Conservation (phyloP, 2,329 filamentous ascomycete species). For the Colletotrichum euphorbiae region DNA sequence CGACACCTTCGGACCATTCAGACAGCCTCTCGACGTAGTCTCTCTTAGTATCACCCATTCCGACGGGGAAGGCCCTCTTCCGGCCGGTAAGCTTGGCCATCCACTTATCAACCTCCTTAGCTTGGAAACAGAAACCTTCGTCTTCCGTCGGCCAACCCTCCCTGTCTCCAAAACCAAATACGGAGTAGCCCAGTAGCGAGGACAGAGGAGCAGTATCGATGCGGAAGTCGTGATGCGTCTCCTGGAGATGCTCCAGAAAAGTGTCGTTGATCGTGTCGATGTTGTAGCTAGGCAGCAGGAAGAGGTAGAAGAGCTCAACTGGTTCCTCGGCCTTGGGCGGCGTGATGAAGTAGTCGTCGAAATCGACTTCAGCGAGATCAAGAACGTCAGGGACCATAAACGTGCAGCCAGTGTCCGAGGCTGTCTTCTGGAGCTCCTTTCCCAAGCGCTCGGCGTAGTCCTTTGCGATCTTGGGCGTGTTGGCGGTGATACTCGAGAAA, state of each 20-base stretch:
- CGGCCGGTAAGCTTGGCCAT: conserved; percentile 92
- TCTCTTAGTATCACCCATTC: conserved; percentile 86
- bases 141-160: conserved; percentile 93
- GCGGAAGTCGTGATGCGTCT: conserved; percentile 96
- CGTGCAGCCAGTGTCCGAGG: conserved; percentile 48
- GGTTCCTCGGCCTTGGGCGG: conserved; percentile 71
- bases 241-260: conserved; percentile 86
- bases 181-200: conserved; percentile 83
- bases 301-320: conserved; percentile 81
- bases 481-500: conserved; percentile 89
- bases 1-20: conserved; percentile 83
- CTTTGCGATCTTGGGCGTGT: conserved; percentile 79
- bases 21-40: conserved; percentile 74
- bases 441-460: conserved; percentile 69
- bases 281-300: conserved; percentile 92
- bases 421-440: conserved; percentile 62
- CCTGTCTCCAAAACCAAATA: conserved; percentile 92
- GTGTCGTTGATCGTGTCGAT: conserved; percentile 92
- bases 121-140: conserved; percentile 93
- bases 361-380: conserved; percentile 88
- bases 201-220: conserved; percentile 90
- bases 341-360: conserved; percentile 91
- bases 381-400: conserved; percentile 72
- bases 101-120: conserved; percentile 91
- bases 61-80: conserved; percentile 89